A percentile compares a stretch with the other conserved stretches of the same genome.
phyloP scores from a whole-genome alignment of 352 stramenopile species.

The Sclerospora graminicola region DNA sequence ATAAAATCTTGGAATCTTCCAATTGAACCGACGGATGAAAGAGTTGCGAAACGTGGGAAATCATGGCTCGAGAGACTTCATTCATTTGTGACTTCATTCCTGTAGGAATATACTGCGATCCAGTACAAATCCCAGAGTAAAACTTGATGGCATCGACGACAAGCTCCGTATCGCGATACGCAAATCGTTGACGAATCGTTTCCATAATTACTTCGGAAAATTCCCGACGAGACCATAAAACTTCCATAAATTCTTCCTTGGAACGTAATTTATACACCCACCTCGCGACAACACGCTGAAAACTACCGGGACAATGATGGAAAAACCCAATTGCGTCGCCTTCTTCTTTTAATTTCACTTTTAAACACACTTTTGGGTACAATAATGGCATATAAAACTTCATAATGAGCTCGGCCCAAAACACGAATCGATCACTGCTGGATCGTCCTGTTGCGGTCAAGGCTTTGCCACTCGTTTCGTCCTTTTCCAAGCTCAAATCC shows the following conservation, averaged over 20 bases:
- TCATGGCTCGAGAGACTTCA: slow-evolving; percentile 74
- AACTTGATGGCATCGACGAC: slow-evolving; percentile 84
- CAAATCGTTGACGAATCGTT: slow-evolving; percentile 77
- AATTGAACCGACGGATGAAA: slow-evolving; percentile 81
- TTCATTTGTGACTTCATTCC: slow-evolving; percentile 80
- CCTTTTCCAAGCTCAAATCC: slow-evolving; percentile 76
- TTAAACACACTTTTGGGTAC: slow-evolving; percentile 80
- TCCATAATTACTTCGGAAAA: slow-evolving; percentile 84
- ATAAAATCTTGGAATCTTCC: slow-evolving; percentile 71
- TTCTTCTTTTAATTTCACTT: slow-evolving; percentile 80
- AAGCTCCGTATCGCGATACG: slow-evolving; percentile 75
- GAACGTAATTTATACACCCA: slow-evolving; percentile 83
- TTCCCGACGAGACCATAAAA: slow-evolving; percentile 64
- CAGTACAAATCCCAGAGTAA: slow-evolving; percentile 73
- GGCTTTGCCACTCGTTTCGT: slow-evolving; percentile 28
- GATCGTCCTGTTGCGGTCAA: slow-evolving; percentile 14
- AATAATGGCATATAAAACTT: slow-evolving; percentile 85
- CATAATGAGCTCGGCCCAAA: slow-evolving; percentile 84
- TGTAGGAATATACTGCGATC: slow-evolving; percentile 56
- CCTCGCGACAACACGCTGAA: slow-evolving; percentile 74
- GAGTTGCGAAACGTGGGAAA: slow-evolving; percentile 80
- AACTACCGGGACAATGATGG: slow-evolving; percentile 79
- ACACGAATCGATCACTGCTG: slow-evolving; percentile 58
- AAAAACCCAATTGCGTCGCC: slow-evolving; percentile 74
- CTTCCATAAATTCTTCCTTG: slow-evolving; percentile 76